Base-by-base conservation (phyloP, 179 eudicot genomes). In the Patellifolia procumbens region DNA sequence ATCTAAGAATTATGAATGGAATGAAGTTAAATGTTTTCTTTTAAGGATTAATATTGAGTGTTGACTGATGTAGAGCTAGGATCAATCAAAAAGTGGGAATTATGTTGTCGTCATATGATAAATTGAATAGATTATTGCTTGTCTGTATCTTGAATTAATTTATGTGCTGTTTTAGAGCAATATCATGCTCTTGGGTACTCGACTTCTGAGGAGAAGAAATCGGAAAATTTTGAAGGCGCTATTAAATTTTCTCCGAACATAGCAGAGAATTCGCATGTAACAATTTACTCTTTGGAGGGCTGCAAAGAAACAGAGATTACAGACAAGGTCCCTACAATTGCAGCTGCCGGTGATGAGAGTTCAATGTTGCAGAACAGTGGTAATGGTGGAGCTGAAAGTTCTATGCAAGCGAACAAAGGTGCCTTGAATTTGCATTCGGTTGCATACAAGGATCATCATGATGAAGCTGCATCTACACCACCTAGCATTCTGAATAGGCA, bases 101-200 rank as follows among this genome's bases (percentile, higher is more conserved):
- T 10, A n/a, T 74, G 78, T 34, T 62, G 20, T 34, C 58, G 43
- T 68, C 1, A 20, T 42, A 11, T 26, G 29, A 68, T 11, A 12
- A 43, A 39, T 56, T 29, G 22, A 34, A 39, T 16, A 3, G 10
- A n/a, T 20, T 29, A 10, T 29, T 45, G 45, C 68, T 68, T 68
- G 15, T 3, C 4, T 6, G 5, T 13, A 26, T 66, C 9, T 32
- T 56, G 12, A 8, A 42, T 5, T n/a, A 26, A 49, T 28, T 62
- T n/a, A 19, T 62, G 32, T 26, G 17, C 28, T 61, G n/a, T 70
- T 62, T 42, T 52, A 80, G 79, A 39, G 45, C 34, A 37, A 51
- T 31, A 43, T 63, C 49, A n/a, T 39, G 67, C 31, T 28, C n/a
- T 49, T 66, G 61, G 42, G 56, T 24, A 42, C 67, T 24, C 80